Conservation (phyloP, 73 alveolate species). For the Paramecium primaurelia region DNA sequence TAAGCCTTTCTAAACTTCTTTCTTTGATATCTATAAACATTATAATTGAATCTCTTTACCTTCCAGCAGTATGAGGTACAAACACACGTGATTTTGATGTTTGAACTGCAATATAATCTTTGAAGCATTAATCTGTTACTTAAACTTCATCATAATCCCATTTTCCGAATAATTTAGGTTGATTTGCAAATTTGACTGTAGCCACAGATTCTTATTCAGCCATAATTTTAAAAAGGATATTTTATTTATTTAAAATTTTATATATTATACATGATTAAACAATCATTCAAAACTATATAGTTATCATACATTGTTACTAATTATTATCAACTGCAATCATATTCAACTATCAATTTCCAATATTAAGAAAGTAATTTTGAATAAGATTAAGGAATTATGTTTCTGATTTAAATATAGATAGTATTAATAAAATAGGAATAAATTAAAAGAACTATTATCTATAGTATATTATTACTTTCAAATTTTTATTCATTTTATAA, state of each 20-base stretch:
- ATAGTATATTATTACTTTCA: neutral
- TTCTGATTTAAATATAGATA: constrained; percentile 69
- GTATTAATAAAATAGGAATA: constrained; percentile 67
- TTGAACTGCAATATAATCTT: constrained; percentile 85
- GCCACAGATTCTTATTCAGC: constrained; percentile 35
- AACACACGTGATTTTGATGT: constrained; percentile 74
- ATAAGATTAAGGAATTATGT: constrained; percentile 53
- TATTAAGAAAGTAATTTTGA: neutral
- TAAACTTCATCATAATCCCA: constrained; percentile 88
- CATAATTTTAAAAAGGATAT: constrained; percentile 42
- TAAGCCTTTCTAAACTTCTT: constrained; percentile 97
- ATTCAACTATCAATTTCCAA: neutral
- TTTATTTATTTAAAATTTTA: neutral
- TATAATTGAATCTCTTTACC: neutral
- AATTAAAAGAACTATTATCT: constrained; percentile 80
- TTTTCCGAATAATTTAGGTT: constrained; percentile 87
- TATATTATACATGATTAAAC: neutral
- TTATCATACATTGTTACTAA: constrained; percentile 40
- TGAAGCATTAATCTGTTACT: constrained; percentile 80
- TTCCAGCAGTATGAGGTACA: constrained; percentile 99
- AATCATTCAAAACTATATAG: constrained; percentile 31
- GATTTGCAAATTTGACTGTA: constrained; percentile 49
- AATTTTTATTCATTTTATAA: neutral
- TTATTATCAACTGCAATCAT: constrained; percentile 13
- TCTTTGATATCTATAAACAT: constrained; percentile 80